phyloP scores from a whole-genome alignment of 257 asterid genomes.

The Coffea canephora region DNA sequence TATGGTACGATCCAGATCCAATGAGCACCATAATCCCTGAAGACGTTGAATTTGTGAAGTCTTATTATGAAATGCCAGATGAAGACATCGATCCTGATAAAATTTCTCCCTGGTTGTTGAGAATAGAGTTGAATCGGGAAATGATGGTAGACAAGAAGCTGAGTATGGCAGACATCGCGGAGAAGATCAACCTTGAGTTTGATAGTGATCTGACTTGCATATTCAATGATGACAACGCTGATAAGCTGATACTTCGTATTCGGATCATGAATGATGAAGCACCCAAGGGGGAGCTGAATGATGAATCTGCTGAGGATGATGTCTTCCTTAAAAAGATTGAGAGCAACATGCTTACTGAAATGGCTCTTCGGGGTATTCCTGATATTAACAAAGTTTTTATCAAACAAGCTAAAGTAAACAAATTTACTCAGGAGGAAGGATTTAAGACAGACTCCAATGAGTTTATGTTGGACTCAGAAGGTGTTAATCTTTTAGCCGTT shows the following conservation, averaged over 20 bases:
- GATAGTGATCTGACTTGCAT: constrained; percentile 91
- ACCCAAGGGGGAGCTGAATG: constrained; percentile 82
- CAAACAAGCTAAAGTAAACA: constrained; percentile 71
- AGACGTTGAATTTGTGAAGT: constrained; percentile 90
- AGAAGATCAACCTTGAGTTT: constrained; percentile 85
- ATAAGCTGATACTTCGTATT: constrained; percentile 90
- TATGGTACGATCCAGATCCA: constrained; percentile 98
- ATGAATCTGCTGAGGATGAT: constrained; percentile 97
- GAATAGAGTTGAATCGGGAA: constrained; percentile 88
- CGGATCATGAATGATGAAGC: constrained; percentile 99
- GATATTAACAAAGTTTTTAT: constrained; percentile 97
- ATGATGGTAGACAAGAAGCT: constrained; percentile 99
- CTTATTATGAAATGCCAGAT: constrained; percentile 98
- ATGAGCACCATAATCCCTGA: constrained; percentile 86
- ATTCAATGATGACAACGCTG: constrained; percentile 97
- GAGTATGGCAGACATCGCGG: constrained; percentile 99
- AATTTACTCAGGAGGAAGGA: constrained; percentile 73
- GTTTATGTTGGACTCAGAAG: constrained; percentile 99
- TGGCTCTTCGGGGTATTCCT: constrained; percentile 99
- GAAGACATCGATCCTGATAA: constrained; percentile 95
- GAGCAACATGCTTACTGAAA: constrained; percentile 96
- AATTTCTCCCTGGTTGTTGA: constrained; percentile 99
- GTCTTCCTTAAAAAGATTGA: constrained; percentile 96
- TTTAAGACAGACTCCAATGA: constrained; percentile 75
- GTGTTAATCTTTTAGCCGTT: constrained; percentile 94